phyloP scores from a whole-genome alignment of 139 green algal species.

The Chlamydomonas eustigma region DNA sequence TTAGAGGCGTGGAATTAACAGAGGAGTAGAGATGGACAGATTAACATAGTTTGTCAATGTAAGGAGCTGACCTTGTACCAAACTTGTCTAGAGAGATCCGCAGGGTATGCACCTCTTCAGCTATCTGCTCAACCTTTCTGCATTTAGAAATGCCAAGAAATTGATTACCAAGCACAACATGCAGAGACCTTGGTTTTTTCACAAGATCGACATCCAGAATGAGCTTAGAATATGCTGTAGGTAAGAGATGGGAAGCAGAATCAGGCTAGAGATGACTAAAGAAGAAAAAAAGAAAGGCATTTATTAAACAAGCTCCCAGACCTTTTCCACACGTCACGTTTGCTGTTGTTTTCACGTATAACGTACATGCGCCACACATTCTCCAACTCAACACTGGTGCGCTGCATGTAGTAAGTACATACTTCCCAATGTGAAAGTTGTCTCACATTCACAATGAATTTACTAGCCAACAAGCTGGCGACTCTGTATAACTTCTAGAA shows the following conservation, averaged over 20 bases:
- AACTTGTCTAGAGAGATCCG: conserved; percentile 24
- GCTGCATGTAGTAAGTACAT: conserved; percentile 33
- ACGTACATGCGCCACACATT: conserved; percentile 79
- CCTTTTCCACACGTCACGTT: conserved; percentile 73
- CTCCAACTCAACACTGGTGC: conserved; percentile 69
- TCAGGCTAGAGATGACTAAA: no score
- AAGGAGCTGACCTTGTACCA: background rate
- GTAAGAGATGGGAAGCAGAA: no score
- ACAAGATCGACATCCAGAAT: no score
- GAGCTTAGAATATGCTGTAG: no score
- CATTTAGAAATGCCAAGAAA: no score
- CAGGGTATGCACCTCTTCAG: conserved; percentile 69
- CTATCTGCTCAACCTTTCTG: conserved; percentile 82
- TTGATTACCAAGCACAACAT: conserved; percentile 5
- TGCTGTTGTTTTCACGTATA: conserved; percentile 51
- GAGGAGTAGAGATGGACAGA: no score
- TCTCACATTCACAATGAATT: background rate
- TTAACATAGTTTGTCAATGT: no score
- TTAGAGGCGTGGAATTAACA: no score
- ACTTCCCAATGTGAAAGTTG: background rate
- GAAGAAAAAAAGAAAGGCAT: no score
- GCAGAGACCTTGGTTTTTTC: no score
- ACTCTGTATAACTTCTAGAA: no score
- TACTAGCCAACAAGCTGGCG: background rate
- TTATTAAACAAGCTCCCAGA: no score